Percentiles rank a stretch among this genome's conserved stretches.
Evolutionary conservation across 83 land plant genomes (phyloP).

Genomic region (Isoetes engelmannii): DNA sequence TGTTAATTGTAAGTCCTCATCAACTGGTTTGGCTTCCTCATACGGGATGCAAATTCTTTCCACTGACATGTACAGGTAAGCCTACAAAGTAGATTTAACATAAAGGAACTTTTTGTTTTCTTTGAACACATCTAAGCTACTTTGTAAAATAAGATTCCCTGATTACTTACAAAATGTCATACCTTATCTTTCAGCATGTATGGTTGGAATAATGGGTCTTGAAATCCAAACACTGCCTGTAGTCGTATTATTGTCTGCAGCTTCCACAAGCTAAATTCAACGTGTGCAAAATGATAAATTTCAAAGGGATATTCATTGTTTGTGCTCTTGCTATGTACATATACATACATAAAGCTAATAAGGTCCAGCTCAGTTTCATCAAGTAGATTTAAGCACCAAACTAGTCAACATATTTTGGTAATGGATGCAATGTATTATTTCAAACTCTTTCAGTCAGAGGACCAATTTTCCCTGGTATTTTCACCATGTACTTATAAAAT

Average conservation of each 20-base stretch:
- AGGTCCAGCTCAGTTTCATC: too few species aligned
- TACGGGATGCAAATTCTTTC: constrained; percentile 39
- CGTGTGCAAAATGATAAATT: not conserved
- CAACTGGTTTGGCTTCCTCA: constrained; percentile 38
- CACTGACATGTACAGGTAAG: constrained; percentile 39
- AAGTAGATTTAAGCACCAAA: too few species aligned
- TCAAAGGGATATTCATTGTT: not conserved
- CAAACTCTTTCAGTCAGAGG: too few species aligned
- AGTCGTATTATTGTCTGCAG: constrained; percentile 44
- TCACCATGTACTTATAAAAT: too few species aligned
- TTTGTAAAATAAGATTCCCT: not conserved
- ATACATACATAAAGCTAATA: too few species aligned
- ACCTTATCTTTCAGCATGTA: constrained; percentile 23
- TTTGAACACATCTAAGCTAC: not conserved
- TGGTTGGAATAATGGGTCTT: constrained; percentile 30
- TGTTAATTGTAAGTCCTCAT: constrained; percentile 22
- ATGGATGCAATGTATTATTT: too few species aligned
- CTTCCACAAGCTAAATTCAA: not conserved
- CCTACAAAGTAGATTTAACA: constrained; percentile 20
- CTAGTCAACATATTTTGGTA: too few species aligned
- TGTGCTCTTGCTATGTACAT: not conserved
- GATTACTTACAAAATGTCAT: not conserved
- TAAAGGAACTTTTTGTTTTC: not conserved
- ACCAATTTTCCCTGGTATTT: too few species aligned
- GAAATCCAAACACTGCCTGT: constrained; percentile 41